These are phyloP conservation scores for Rhodotorula sp. DNA, from an alignment of 1,284 basidiomycete genomes.

Conservation along the genomic window DNA sequence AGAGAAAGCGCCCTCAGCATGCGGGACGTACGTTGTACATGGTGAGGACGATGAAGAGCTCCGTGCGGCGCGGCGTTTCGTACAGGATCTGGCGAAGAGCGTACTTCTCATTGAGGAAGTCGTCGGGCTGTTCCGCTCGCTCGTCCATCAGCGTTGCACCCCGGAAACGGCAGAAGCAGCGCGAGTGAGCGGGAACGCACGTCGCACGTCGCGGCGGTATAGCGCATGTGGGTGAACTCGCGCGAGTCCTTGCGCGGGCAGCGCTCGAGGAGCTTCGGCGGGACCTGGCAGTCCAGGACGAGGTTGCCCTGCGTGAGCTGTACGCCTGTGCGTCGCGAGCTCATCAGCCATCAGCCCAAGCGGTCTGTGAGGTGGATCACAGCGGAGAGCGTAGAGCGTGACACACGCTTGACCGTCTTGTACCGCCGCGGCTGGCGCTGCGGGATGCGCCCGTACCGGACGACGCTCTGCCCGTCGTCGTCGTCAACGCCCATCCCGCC, in stretches of 20 bases:
- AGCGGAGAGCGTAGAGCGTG: background rate
- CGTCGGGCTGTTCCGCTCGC: constrained; percentile 62
- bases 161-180: background rate
- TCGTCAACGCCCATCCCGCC: background rate
- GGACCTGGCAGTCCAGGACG: constrained; percentile 82
- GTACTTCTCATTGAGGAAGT: constrained; percentile 76
- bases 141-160: background rate
- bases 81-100: constrained; percentile 84
- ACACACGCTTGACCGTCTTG: constrained; percentile 80
- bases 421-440: constrained; percentile 80
- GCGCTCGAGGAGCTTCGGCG: constrained; percentile 78
- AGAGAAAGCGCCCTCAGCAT: background rate
- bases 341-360: background rate
- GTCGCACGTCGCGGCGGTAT: constrained; percentile 89
- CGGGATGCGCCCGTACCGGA: constrained; percentile 77
- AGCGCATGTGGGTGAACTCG: constrained; percentile 91
- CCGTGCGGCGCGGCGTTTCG: constrained; percentile 76
- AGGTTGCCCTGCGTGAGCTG: constrained; percentile 89
- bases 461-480: constrained; percentile 50
- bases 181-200: constrained; percentile 14
- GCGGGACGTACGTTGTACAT: constrained; percentile 63
- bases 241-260: constrained; percentile 72
- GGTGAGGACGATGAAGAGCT: constrained; percentile 75
- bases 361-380: too few species aligned
- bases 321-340: constrained; percentile 25